Percentiles rank a stretch among this genome's conserved stretches.
These are phyloP conservation scores for Clitopilus passeckerianus DNA, from an alignment of 768 basidiomycete genomes.

Conservation along the genomic window DNA sequence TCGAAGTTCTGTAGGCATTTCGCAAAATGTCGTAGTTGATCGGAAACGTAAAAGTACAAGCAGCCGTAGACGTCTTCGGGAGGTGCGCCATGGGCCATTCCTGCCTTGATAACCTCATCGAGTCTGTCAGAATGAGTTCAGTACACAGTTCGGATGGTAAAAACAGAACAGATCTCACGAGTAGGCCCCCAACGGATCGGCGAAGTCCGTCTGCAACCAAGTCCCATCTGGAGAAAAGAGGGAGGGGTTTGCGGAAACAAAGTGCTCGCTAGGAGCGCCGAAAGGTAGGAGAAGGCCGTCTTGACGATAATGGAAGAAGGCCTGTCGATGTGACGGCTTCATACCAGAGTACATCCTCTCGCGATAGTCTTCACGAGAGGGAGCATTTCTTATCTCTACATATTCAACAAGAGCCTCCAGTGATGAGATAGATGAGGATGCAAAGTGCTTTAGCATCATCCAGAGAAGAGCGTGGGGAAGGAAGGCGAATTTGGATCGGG, in stretches of 20 bases:
- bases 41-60: conserved; percentile 33
- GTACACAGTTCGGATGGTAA: not conserved
- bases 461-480: not conserved
- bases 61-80: conserved; percentile 36
- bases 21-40: conserved; percentile 29
- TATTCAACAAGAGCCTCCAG: conserved; percentile 24
- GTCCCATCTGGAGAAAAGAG: conserved; percentile 30
- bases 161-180: conserved; percentile 18
- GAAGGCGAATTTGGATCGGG: conserved; percentile 5
- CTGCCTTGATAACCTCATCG: conserved; percentile 21
- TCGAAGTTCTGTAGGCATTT: conserved; percentile 20
- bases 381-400: conserved; percentile 25
- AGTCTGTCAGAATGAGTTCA: conserved; percentile 15
- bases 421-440: conserved; percentile 1
- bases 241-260: conserved; percentile 32
- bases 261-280: conserved; percentile 34
- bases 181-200: conserved; percentile 30
- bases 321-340: conserved; percentile 38
- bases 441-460: not conserved
- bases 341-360: conserved; percentile 31
- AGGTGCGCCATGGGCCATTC: conserved; percentile 24
- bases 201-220: conserved; percentile 27
- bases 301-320: conserved; percentile 31
- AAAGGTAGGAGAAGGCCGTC: conserved; percentile 46
- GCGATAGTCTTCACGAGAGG: conserved; percentile 29